Percentiles rank a stretch among this genome's conserved stretches.
Conservation (phyloP, 1,139 yeast genomes). For the Yamadazyma triangularis region DNA sequence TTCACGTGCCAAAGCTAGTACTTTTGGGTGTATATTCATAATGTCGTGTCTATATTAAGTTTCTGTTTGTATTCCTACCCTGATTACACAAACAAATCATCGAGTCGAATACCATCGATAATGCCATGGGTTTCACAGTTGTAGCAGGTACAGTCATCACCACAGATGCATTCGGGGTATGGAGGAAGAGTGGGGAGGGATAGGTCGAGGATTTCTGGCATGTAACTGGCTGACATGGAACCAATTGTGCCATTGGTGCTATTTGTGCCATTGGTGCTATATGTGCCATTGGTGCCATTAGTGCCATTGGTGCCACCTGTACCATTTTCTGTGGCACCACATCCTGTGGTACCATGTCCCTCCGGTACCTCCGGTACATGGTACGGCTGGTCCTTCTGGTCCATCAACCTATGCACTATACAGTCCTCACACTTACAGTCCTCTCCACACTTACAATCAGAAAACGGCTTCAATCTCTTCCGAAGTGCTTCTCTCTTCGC, state of each 20-base stretch:
- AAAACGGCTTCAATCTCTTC: constrained; percentile 21
- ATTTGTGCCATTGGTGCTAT: no score
- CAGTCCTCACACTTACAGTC: constrained; percentile 45
- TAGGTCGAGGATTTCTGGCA: no score
- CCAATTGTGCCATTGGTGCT: no score
- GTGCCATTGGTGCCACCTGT: no score
- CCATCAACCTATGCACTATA: not conserved
- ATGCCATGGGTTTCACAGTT: constrained; percentile 56
- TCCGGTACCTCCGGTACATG: no score
- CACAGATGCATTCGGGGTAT: constrained; percentile 33
- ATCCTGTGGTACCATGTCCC: no score
- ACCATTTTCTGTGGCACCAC: no score
- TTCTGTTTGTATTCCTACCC: no score
- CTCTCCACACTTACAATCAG: constrained; percentile 5
- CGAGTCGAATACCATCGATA: constrained; percentile 43
- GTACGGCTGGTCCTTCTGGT: not conserved
- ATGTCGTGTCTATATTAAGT: constrained; percentile 2
- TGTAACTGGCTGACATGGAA: no score
- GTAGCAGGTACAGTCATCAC: constrained; percentile 45
- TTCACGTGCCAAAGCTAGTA: not conserved
- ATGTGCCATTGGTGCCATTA: no score
- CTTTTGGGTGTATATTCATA: constrained; percentile 1
- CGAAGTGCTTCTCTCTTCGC: constrained; percentile 11
- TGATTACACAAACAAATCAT: constrained; percentile 31
- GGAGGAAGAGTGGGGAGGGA: not conserved